Percentiles rank a stretch among this genome's conserved stretches.
phyloP scores from a whole-genome alignment of 129 eudicot species.

The Pittosporum tobira region DNA sequence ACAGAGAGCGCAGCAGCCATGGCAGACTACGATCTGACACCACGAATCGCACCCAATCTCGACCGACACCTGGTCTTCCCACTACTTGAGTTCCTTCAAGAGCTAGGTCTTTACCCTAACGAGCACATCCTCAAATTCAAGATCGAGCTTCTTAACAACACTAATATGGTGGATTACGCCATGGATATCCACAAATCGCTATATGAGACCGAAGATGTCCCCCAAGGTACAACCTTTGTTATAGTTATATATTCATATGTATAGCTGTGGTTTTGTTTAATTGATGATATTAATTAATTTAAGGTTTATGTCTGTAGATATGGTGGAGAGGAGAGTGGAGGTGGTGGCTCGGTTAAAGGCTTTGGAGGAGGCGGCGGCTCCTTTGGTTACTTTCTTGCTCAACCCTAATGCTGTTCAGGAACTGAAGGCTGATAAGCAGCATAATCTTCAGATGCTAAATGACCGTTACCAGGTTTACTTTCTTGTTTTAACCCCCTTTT shows the following conservation, averaged over 20 bases:
- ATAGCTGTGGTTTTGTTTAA: not conserved
- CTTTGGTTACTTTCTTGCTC: conserved; percentile 76
- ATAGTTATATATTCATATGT: not conserved
- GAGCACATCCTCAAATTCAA: conserved; percentile 72
- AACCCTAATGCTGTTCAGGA: conserved; percentile 86
- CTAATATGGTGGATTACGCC: conserved; percentile 98
- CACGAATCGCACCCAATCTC: conserved; percentile 71
- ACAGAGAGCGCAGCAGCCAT: conserved; percentile 16
- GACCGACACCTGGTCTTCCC: conserved; percentile 94
- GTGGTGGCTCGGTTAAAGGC: conserved; percentile 93
- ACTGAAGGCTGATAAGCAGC: conserved; percentile 81
- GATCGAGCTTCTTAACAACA: conserved; percentile 79
- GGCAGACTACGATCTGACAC: conserved; percentile 80
- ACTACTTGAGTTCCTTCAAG: conserved; percentile 76
- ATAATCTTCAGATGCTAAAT: conserved; percentile 87
- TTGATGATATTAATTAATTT: not conserved
- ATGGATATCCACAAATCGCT: conserved; percentile 95
- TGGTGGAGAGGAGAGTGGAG: conserved; percentile 96
- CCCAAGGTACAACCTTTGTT: conserved; percentile 45
- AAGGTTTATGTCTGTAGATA: conserved; percentile 33
- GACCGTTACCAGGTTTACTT: conserved; percentile 70
- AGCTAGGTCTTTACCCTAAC: conserved; percentile 53
- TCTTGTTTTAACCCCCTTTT: not conserved
- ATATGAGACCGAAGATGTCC: conserved; percentile 84
- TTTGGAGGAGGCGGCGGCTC: conserved; percentile 93